These are phyloP conservation scores for Sistotremastrum niveocremeum DNA, from an alignment of 768 basidiomycete species.

Conservation along the genomic window DNA sequence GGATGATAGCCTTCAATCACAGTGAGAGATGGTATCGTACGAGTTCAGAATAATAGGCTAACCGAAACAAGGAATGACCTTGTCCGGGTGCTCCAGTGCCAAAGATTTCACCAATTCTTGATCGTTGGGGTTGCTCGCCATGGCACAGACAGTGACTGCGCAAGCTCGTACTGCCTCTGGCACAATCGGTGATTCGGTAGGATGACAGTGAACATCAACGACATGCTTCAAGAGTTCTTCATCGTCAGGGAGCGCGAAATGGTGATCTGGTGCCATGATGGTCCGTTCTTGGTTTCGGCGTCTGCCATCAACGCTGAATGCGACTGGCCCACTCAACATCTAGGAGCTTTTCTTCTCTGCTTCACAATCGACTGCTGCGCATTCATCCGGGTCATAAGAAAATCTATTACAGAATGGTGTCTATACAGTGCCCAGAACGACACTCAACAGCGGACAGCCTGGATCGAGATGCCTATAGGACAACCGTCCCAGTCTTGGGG, in stretches of 20 bases:
- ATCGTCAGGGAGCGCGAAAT: slow-evolving; percentile 1
- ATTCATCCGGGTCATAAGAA: no score
- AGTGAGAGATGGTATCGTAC: neutral
- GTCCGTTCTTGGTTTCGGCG: no score
- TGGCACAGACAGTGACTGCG: slow-evolving; percentile 64
- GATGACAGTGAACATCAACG: slow-evolving; percentile 86
- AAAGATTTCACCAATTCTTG: slow-evolving; percentile 59
- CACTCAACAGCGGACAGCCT: no score
- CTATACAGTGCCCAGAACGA: no score
- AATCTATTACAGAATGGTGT: no score
- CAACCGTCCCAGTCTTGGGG: no score
- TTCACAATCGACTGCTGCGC: no score
- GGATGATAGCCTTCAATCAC: slow-evolving; percentile 67
- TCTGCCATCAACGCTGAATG: no score
- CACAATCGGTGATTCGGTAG: slow-evolving; percentile 56
- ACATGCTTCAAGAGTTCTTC: slow-evolving; percentile 44
- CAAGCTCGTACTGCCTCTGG: slow-evolving; percentile 38
- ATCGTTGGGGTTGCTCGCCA: slow-evolving; percentile 57
- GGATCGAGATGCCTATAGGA: no score
- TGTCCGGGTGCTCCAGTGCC: slow-evolving; percentile 43
- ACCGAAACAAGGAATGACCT: slow-evolving; percentile 86
- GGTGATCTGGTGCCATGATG: neutral
- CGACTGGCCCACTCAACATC: no score
- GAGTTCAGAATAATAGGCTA: slow-evolving; percentile 15
- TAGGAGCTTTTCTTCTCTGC: no score